Conservation (phyloP, 257 asterid species). For the Echium plantagineum region DNA sequence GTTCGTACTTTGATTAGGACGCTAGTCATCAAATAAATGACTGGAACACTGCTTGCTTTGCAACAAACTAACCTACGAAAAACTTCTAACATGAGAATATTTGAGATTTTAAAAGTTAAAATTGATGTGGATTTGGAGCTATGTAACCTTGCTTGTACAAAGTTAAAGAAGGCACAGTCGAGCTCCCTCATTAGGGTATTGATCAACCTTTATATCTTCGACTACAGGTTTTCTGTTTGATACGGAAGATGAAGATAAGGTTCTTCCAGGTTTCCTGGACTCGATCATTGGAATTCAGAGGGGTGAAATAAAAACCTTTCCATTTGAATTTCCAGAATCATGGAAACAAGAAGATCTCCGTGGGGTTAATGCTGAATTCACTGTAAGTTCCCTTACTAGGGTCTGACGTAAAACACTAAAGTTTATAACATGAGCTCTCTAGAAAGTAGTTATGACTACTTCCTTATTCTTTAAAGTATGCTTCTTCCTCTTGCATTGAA, state of each 20-base stretch:
- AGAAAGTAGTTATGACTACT: slow-evolving; percentile 2
- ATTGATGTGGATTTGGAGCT: too few relatives aligned
- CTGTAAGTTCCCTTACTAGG: slow-evolving; percentile 34
- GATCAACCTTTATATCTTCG: slow-evolving; percentile 2
- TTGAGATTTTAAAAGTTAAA: too few relatives aligned
- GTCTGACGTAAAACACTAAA: background rate
- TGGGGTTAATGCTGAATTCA: slow-evolving; percentile 77
- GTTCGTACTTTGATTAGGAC: background rate
- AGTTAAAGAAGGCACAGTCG: background rate
- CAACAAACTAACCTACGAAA: too few relatives aligned
- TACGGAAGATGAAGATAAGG: slow-evolving; percentile 80
- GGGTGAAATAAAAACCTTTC: slow-evolving; percentile 71
- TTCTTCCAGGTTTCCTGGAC: slow-evolving; percentile 73
- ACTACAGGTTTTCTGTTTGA: slow-evolving; percentile 81
- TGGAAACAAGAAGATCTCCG: slow-evolving; percentile 90
- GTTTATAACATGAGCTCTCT: background rate
- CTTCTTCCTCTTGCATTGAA: too few relatives aligned
- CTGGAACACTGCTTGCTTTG: too few relatives aligned
- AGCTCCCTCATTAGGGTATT: background rate
- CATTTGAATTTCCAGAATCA: slow-evolving; percentile 75
- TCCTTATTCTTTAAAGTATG: background rate
- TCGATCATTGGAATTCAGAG: slow-evolving; percentile 54
- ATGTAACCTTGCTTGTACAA: background rate
- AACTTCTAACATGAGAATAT: too few relatives aligned
- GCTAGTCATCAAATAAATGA: too few relatives aligned